Evolutionary conservation across 306 rosid genomes (phyloP).

Genomic region (Clitoria ternatea): DNA sequence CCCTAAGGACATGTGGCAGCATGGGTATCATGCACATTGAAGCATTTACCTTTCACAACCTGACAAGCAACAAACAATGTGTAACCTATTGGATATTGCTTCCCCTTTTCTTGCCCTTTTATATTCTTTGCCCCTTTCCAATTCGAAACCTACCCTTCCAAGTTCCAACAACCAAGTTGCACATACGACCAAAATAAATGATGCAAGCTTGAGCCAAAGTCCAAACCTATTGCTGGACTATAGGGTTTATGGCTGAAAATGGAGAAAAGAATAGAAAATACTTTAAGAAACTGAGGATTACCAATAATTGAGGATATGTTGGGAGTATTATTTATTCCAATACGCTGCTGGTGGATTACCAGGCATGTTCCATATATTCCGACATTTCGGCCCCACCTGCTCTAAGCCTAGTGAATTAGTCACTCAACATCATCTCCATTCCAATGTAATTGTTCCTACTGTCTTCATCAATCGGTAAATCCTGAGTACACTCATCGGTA

Average conservation of each 20-base stretch:
- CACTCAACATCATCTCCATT: neutral
- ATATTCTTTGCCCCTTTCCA: no score
- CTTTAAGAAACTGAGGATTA: neutral
- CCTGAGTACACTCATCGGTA: no score
- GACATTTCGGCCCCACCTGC: conserved; percentile 10
- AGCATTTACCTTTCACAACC: neutral
- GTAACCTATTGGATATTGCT: no score
- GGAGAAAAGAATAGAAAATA: neutral
- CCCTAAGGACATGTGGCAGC: no score
- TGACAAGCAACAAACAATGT: neutral
- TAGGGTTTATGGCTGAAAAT: neutral
- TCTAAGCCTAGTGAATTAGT: neutral
- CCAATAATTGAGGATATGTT: neutral
- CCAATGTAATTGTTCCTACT: no score
- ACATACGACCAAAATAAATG: neutral
- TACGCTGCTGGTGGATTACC: neutral
- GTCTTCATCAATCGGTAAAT: no score
- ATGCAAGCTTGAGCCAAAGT: neutral
- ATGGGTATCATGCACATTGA: no score
- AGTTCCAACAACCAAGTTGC: neutral
- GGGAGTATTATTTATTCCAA: neutral
- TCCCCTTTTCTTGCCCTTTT: no score
- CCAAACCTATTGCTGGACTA: neutral
- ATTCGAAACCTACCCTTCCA: neutral
- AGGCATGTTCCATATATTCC: conserved; percentile 24